Conservation (phyloP, 768 basidiomycete species). For the Kwoniella dejecticola region DNA sequence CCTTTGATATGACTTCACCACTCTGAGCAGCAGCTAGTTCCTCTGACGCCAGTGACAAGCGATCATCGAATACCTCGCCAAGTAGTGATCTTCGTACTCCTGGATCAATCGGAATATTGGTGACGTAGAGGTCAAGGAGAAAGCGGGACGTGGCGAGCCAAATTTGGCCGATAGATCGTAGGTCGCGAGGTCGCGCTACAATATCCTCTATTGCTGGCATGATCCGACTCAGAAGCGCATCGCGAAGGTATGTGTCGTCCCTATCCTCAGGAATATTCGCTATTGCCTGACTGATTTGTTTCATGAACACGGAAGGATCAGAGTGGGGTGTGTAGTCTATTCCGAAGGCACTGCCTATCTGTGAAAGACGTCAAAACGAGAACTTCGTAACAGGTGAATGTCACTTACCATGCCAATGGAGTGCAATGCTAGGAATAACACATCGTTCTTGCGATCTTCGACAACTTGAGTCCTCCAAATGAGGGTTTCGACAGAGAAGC, state of each 20-base stretch:
- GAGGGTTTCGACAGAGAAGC: slow-evolving; percentile 19
- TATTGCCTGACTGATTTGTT: background rate
- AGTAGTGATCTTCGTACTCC: slow-evolving; percentile 58
- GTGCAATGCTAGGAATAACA: slow-evolving; percentile 1
- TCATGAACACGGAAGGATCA: background rate
- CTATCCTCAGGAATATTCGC: background rate
- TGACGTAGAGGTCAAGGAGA: slow-evolving; percentile 73
- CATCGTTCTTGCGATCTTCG: slow-evolving; percentile 16
- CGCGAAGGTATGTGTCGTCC: background rate
- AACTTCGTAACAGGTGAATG: background rate
- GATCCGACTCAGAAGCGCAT: background rate
- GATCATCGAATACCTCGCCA: slow-evolving; percentile 26
- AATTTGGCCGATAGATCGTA: slow-evolving; percentile 58
- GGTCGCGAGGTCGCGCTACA: background rate
- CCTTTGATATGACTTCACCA: slow-evolving; percentile 37
- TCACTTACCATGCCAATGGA: slow-evolving; percentile 14
- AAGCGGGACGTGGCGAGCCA: slow-evolving; percentile 68
- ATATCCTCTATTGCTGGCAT: slow-evolving; percentile 1
- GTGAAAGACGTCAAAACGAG: background rate
- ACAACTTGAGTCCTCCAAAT: slow-evolving; percentile 14
- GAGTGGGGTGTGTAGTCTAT: background rate
- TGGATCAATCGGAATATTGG: slow-evolving; percentile 84
- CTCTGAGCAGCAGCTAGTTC: slow-evolving; percentile 37
- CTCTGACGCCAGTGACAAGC: slow-evolving; percentile 23
- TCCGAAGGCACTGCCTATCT: slow-evolving; percentile 19